phyloP scores from a whole-genome alignment of 2,329 filamentous ascomycete genomes.

The Curvularia hawaiiensis region DNA sequence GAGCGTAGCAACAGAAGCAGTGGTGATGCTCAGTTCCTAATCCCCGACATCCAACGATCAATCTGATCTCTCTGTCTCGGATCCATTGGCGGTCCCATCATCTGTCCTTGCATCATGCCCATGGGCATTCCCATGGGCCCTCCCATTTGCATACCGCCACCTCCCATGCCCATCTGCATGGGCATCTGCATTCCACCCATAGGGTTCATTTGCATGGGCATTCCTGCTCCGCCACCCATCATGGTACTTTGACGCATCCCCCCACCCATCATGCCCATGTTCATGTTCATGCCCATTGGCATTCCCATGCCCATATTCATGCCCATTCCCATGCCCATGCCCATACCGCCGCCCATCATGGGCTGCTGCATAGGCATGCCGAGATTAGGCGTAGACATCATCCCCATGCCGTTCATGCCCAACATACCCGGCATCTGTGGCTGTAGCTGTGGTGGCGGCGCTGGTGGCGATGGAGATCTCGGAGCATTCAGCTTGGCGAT shows the following conservation, averaged over 20 bases:
- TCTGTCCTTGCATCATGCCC: constrained; percentile 28
- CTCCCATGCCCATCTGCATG: constrained; percentile 9
- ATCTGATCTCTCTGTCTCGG: constrained; percentile 61
- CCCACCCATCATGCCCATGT: constrained; percentile 1
- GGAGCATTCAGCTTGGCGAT: neutral
- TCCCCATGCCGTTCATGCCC: constrained; percentile 8
- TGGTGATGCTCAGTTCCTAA: constrained; percentile 28
- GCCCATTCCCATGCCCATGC: constrained; percentile 9
- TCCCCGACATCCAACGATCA: constrained; percentile 62
- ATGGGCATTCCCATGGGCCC: constrained; percentile 26
- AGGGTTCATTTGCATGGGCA: constrained; percentile 16
- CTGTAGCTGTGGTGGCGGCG: neutral
- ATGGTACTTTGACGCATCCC: constrained; percentile 9
- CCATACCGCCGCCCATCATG: constrained; percentile 13
- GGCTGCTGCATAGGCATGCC: constrained; percentile 3
- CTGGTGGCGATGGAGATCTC: neutral
- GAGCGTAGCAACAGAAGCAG: too few relatives aligned
- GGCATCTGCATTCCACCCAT: constrained; percentile 6
- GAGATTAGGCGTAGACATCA: neutral
- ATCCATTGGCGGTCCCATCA: constrained; percentile 48
- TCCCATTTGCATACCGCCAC: constrained; percentile 8
- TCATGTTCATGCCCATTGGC: constrained; percentile 3
- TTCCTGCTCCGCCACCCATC: constrained; percentile 1
- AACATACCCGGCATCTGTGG: constrained; percentile 20
- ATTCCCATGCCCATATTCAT: constrained; percentile 10